Evolutionary conservation across 768 basidiomycete genomes (phyloP).

Genomic region (Suillus spraguei): DNA sequence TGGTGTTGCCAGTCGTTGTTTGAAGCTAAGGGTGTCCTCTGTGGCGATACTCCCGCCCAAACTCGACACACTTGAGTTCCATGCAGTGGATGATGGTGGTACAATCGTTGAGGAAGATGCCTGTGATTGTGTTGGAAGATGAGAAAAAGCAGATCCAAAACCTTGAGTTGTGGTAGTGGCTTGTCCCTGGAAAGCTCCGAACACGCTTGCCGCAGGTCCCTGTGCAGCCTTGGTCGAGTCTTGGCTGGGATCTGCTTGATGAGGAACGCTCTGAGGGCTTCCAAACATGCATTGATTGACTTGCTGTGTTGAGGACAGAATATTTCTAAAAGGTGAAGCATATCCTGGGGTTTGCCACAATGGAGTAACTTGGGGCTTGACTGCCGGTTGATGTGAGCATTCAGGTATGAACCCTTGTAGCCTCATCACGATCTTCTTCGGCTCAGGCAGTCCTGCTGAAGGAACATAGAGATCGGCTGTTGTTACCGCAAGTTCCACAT

Average conservation of each 20-base stretch:
- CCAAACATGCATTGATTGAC: too few species aligned
- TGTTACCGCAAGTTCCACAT: slow-evolving; percentile 26
- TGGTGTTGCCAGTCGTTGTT: background rate
- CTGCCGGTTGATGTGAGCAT: too few species aligned
- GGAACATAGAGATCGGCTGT: slow-evolving; percentile 25
- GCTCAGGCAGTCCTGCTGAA: slow-evolving; percentile 25
- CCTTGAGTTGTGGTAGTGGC: background rate
- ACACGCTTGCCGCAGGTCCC: background rate
- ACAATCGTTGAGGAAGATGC: background rate
- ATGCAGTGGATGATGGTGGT: background rate
- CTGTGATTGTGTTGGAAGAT: background rate
- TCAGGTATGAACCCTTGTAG: background rate
- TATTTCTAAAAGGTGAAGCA: background rate
- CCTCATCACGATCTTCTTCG: slow-evolving; percentile 20
- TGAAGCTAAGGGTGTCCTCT: background rate
- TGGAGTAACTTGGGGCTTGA: background rate
- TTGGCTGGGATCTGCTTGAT: background rate
- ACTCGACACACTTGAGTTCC: background rate
- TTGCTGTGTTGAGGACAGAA: background rate
- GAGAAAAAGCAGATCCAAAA: background rate
- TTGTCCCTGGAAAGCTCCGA: background rate
- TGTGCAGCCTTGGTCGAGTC: background rate
- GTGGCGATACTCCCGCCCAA: background rate
- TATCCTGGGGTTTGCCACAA: background rate
- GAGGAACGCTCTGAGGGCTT: background rate